A percentile compares a stretch with the other conserved stretches of the same genome.
These are phyloP conservation scores for Aspergillus fijiensis DNA, from an alignment of 2,329 filamentous ascomycete species.

Conservation along the genomic window DNA sequence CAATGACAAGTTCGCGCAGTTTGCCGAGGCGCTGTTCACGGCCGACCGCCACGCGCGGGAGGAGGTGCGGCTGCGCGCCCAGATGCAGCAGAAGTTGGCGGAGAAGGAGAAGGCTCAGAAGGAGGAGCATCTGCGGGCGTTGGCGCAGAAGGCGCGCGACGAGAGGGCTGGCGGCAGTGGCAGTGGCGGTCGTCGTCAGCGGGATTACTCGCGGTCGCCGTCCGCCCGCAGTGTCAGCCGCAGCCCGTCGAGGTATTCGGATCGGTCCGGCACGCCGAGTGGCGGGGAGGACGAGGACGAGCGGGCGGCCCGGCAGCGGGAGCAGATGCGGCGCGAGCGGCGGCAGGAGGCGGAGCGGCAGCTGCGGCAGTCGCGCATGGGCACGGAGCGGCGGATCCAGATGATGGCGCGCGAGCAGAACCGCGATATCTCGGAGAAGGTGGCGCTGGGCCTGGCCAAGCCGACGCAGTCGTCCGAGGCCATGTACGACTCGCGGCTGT, in stretches of 20 bases:
- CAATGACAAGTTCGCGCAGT: conserved; percentile 97
- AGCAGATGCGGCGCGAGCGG: conserved; percentile 73
- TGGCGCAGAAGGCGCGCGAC: conserved; percentile 89
- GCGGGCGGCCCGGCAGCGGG: conserved; percentile 70
- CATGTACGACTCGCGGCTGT: conserved; percentile 95
- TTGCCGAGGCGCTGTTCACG: conserved; percentile 90
- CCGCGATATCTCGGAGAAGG: conserved; percentile 95
- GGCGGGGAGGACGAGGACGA: conserved; percentile 54
- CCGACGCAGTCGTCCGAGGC: conserved; percentile 87
- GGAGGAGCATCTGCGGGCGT: conserved; percentile 81
- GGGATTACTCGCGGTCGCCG: conserved; percentile 43
- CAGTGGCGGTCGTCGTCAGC: conserved; percentile 36
- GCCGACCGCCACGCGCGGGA: conserved; percentile 93
- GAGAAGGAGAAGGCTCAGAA: conserved; percentile 96
- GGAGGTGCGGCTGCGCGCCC: conserved; percentile 84
- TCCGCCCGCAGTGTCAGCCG: conserved; percentile 47
- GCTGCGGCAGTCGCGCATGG: conserved; percentile 91
- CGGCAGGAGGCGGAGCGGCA: conserved; percentile 83
- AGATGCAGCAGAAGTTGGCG: conserved; percentile 93
- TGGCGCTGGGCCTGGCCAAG: conserved; percentile 90
- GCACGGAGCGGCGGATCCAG: conserved; percentile 84
- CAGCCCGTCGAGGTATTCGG: conserved; percentile 45
- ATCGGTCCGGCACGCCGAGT: conserved; percentile 48
- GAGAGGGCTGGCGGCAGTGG: conserved; percentile 54
- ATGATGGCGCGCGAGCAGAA: conserved; percentile 94